Evolutionary conservation across 2,329 filamentous ascomycete genomes (phyloP), one percentile per base, ranked within the genome.

Genomic region (Phoma herbarum): DNA sequence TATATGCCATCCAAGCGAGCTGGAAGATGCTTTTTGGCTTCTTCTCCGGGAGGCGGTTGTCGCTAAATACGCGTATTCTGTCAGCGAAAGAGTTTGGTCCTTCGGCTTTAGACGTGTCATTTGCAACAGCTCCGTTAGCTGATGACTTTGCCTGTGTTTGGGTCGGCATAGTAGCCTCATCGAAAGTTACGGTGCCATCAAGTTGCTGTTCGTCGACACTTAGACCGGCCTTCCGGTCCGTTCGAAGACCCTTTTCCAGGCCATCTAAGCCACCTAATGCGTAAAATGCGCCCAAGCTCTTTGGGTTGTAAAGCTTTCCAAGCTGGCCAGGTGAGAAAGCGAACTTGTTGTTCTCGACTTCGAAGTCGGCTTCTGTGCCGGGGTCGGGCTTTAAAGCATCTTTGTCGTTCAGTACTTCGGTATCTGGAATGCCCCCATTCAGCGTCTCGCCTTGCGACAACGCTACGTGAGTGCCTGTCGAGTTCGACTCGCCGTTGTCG

Each of bases 1-100:
- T 92, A 78, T 91, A 92, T 1, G 90, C 90, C 68, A 92, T 89
- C 90, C 90, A 93, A 62, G 91, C 90, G 41, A 93, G 78, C 69
- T 88, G 82, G 60, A 89, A 80, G 50, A 93, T 87, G 39, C 82
- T 88, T 73, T 92, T 92, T 23, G 87, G 81, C 69, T 89, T 90
- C 67, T 86, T 86, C 64, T 86, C 86, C 0, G 90, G 90, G 33
- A 93, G 79, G 41, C 86, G 82, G 72, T 93, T 93, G 62, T 86
- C 84, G 52, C 86, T 87, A 72, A 86, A 93, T 9, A 93, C 81
- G 33, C 89, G 86, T 69, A 85, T 89, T 22, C 91, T 86, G 68
- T 93, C 90, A 62, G 84, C 89, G 7, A 75, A 72, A 11, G 59
- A 47, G 8, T 72, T 52, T 52, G 74, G 47, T 20, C 72, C 65